Evolutionary conservation across 2,329 filamentous ascomycete genomes (phyloP).

Genomic region (Ascochyta koolunga): DNA sequence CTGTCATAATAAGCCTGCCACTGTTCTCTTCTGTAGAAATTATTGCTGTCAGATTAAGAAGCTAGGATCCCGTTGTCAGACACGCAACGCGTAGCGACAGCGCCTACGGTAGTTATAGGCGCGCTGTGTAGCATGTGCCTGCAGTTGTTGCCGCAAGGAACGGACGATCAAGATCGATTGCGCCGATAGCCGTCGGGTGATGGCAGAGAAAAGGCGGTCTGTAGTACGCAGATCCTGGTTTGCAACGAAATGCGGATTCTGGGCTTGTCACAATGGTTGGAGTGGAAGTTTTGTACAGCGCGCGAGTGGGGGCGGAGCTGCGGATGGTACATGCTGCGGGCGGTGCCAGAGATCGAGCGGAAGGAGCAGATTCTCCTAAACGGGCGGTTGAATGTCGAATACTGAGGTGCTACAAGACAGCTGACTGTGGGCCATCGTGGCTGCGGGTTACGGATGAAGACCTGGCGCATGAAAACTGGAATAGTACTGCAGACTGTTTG

Average conservation of each 20-base stretch:
- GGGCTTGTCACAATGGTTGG: conserved; percentile 5
- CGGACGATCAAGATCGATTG: conserved; percentile 5
- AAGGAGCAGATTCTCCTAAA: background rate
- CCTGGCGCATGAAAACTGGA: conserved; percentile 6
- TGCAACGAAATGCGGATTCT: background rate
- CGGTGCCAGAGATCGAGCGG: conserved; percentile 8
- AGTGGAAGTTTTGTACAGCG: conserved; percentile 5
- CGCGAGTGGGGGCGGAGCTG: background rate
- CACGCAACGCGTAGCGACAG: background rate
- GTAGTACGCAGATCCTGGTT: conserved; percentile 4
- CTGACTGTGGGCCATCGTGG: background rate
- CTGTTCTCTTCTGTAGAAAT: background rate
- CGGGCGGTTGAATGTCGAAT: background rate
- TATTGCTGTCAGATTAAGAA: background rate
- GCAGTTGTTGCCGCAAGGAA: conserved; percentile 9
- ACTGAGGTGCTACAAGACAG: conserved; percentile 2
- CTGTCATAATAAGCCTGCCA: background rate
- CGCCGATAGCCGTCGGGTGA: conserved; percentile 10
- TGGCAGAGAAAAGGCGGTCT: conserved; percentile 12
- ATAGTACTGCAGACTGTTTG: background rate
- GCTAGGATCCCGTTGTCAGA: background rate
- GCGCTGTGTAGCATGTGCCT: conserved; percentile 1
- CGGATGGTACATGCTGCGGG: background rate
- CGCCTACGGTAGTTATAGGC: background rate
- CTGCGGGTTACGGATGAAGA: conserved; percentile 5